Evolutionary conservation across 2,329 filamentous ascomycete genomes (phyloP).

Genomic region (Aspergillus floridensis): DNA sequence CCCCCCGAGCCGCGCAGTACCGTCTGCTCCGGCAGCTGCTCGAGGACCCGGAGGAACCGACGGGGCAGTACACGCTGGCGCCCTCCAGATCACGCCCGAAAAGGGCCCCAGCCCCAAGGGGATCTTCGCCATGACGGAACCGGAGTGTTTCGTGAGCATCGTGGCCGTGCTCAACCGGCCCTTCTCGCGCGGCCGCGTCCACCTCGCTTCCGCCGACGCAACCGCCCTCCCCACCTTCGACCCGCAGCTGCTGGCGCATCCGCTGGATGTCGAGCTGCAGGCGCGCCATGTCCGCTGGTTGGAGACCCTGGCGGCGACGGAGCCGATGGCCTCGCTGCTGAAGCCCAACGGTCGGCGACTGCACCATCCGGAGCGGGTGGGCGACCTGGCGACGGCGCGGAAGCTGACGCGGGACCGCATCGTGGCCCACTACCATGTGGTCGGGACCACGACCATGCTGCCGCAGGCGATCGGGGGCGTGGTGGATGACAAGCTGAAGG

Average conservation of each 20-base stretch:
- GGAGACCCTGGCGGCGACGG: conserved; percentile 30
- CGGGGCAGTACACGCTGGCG: conserved; percentile 20
- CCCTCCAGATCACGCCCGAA: conserved; percentile 19
- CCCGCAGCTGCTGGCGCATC: conserved; percentile 41
- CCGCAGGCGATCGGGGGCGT: no score
- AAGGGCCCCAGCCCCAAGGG: conserved; percentile 8
- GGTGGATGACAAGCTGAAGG: no score
- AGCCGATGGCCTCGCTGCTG: conserved; percentile 32
- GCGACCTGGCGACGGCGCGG: no score
- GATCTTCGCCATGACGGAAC: conserved; percentile 16
- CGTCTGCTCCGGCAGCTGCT: conserved; percentile 13
- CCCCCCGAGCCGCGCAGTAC: conserved; percentile 1
- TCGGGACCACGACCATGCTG: no score
- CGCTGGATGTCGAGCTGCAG: conserved; percentile 43
- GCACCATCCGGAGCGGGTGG: no score
- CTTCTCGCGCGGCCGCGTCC: conserved; percentile 34
- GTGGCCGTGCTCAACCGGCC: conserved; percentile 28
- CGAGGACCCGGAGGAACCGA: conserved; percentile 14
- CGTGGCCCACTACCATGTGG: no score
- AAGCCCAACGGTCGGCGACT: conserved; percentile 18
- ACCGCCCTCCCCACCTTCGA: conserved; percentile 40
- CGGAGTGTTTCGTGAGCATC: conserved; percentile 19
- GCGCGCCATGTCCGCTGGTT: conserved; percentile 36
- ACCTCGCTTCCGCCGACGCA: conserved; percentile 40
- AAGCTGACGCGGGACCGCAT: no score